These are phyloP conservation scores for Balamuthia mandrillaris DNA, from an alignment of 208 protist genomes.

Conservation along the genomic window DNA sequence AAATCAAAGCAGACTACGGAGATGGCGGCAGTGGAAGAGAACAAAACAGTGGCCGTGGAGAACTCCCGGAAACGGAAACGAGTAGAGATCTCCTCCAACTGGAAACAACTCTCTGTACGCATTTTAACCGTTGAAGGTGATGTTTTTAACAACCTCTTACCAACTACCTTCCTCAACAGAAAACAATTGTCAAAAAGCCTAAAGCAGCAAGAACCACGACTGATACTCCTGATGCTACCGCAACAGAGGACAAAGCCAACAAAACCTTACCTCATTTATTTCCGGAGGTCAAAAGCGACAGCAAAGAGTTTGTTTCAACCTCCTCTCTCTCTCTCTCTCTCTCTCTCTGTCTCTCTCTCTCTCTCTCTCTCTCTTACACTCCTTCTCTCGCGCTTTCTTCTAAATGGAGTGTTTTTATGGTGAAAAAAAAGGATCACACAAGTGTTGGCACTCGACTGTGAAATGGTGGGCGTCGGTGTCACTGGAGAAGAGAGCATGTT, in stretches of 20 bases:
- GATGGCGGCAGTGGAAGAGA: neutral
- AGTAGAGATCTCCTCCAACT: neutral
- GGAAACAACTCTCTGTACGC: neutral
- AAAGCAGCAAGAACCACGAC: neutral
- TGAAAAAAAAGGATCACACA: neutral
- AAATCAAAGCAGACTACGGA: neutral
- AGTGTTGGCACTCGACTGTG: conserved; percentile 60
- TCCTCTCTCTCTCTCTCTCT: no score
- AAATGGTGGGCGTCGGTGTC: conserved; percentile 61
- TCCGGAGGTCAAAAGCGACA: neutral
- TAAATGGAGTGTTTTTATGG: neutral
- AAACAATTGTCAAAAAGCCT: neutral
- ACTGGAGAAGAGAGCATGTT: conserved; percentile 27
- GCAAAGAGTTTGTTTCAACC: neutral
- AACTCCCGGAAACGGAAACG: neutral
- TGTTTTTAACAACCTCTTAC: neutral
- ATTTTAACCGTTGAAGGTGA: no score
- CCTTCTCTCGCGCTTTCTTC: neutral
- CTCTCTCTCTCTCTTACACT: neutral
- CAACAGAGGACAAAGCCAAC: neutral
- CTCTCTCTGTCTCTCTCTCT: no score
- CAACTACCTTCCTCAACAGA: neutral
- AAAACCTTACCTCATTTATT: neutral
- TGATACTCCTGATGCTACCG: neutral
- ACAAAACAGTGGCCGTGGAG: neutral